Evolutionary conservation across 2,329 filamentous ascomycete genomes (phyloP).

Genomic region (Diplodia intermedia): DNA sequence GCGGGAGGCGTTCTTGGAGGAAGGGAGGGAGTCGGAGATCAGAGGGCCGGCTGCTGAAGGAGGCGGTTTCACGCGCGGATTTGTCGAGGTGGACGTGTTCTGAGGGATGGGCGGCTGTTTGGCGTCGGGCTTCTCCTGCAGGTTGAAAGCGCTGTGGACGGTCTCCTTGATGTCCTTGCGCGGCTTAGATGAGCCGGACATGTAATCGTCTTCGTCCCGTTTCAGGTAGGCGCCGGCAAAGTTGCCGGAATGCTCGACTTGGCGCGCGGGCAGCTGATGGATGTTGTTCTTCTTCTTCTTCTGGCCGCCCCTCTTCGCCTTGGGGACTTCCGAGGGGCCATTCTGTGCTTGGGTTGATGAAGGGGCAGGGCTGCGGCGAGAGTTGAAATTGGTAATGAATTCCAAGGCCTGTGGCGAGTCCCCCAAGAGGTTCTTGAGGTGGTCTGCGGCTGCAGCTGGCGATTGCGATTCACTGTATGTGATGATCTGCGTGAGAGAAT

Average conservation of each 20-base stretch:
- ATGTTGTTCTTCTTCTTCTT: conserved; percentile 51
- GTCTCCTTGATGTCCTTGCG: conserved; percentile 48
- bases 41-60: conserved; percentile 77
- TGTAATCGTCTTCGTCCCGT: conserved; percentile 76
- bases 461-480: conserved; percentile 80
- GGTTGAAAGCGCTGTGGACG: conserved; percentile 54
- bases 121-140: conserved; percentile 60
- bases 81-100: conserved; percentile 39
- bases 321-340: conserved; percentile 39
- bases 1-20: conserved; percentile 38
- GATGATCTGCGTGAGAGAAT: conserved; percentile 82
- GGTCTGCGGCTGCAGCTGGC: conserved; percentile 77
- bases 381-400: conserved; percentile 78
- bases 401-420: conserved; percentile 78
- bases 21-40: conserved; percentile 71
- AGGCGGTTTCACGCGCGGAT: conserved; percentile 58
- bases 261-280: conserved; percentile 49
- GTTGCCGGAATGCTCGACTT: conserved; percentile 67
- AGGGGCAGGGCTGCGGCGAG: conserved; percentile 57
- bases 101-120: conserved; percentile 41
- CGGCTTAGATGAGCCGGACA: conserved; percentile 56
- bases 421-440: conserved; percentile 87
- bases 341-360: conserved; percentile 29
- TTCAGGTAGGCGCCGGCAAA: conserved; percentile 77
- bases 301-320: conserved; percentile 39